phyloP scores from a whole-genome alignment of 441 rosid genomes.

The Brassica balearica region DNA sequence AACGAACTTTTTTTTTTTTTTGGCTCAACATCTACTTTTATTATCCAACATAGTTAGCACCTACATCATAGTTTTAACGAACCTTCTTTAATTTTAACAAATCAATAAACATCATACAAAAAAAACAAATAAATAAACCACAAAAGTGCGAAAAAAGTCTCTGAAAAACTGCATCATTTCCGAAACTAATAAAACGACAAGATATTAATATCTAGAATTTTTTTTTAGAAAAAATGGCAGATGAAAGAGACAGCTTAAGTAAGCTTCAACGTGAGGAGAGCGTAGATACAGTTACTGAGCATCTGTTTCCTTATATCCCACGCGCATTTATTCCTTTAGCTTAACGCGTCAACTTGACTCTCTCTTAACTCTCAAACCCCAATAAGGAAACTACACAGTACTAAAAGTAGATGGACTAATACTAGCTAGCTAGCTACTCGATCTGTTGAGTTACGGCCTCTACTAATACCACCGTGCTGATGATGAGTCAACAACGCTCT shows the following conservation, averaged over 20 bases:
- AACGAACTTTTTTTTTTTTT: not conserved
- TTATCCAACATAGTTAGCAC: too few species aligned
- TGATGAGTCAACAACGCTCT: conserved; percentile 32
- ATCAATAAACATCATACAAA: too few species aligned
- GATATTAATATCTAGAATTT: too few species aligned
- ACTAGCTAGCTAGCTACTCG: conserved; percentile 44
- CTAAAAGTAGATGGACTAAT: not conserved
- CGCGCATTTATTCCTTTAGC: conserved; percentile 30
- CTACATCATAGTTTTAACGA: too few species aligned
- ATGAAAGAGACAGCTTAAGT: conserved; percentile 55
- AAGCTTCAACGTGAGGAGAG: conserved; percentile 52
- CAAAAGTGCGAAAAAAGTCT: too few species aligned
- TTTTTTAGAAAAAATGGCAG: conserved; percentile 8
- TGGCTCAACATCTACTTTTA: too few species aligned
- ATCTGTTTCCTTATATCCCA: conserved; percentile 54
- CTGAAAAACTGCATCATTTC: too few species aligned
- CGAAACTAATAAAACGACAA: too few species aligned
- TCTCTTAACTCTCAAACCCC: conserved; percentile 5
- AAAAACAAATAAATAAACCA: too few species aligned
- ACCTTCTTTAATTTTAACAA: too few species aligned
- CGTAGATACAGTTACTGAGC: conserved; percentile 36
- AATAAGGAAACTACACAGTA: not conserved
- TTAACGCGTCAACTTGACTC: conserved; percentile 27
- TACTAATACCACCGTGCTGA: conserved; percentile 32
- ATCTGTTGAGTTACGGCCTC: conserved; percentile 46